phyloP scores from a whole-genome alignment of 140 eudicot genomes.

The Senecio squalidus region DNA sequence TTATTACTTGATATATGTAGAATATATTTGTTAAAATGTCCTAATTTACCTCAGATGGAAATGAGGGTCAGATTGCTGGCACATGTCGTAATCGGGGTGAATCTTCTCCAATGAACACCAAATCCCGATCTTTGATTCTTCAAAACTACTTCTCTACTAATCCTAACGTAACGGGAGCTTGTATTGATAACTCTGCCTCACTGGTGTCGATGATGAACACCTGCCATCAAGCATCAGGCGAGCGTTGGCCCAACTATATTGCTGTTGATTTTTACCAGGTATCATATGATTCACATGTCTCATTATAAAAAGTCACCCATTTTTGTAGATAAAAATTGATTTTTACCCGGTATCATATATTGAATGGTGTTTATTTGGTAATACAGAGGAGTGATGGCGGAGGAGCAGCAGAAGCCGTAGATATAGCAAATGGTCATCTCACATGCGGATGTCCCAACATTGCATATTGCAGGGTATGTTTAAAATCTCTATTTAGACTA shows the following conservation, averaged over 20 bases:
- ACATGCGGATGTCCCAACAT: conserved; percentile 70
- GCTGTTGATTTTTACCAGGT: conserved; percentile 86
- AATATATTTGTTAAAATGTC: too few species aligned
- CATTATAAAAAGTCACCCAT: neutral
- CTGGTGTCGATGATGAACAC: conserved; percentile 53
- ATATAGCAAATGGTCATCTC: conserved; percentile 62
- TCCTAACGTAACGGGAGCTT: conserved; percentile 55
- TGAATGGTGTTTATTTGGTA: neutral
- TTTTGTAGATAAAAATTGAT: neutral
- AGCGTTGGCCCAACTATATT: conserved; percentile 77
- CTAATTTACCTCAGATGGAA: too few species aligned
- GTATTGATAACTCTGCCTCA: conserved; percentile 62
- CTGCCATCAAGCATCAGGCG: conserved; percentile 50
- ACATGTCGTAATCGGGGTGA: conserved; percentile 63
- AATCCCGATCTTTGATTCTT: conserved; percentile 44
- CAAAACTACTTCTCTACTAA: conserved; percentile 58
- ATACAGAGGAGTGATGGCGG: conserved; percentile 84
- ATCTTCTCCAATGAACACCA: conserved; percentile 55
- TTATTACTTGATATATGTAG: too few species aligned
- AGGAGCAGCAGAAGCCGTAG: conserved; percentile 78
- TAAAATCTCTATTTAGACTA: neutral
- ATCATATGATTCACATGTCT: neutral
- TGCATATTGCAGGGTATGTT: conserved; percentile 63
- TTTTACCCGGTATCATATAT: neutral
- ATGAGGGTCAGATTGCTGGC: conserved; percentile 50